phyloP scores from a whole-genome alignment of 192 early-diverging fungal genomes.

The Piromyces sp. region DNA sequence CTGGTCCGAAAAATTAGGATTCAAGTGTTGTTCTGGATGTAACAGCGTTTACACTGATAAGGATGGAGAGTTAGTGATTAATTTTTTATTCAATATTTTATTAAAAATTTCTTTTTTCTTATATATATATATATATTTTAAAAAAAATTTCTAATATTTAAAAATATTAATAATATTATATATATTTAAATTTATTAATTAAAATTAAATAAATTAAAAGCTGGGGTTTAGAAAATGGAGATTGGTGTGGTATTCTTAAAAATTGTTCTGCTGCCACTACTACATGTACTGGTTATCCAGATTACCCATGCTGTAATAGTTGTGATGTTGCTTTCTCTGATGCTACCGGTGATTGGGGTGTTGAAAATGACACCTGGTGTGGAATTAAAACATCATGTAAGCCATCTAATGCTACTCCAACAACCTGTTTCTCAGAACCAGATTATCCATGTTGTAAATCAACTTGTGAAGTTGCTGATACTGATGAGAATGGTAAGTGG shows the following conservation, averaged over 20 bases:
- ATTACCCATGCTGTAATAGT: not conserved
- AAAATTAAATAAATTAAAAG: too few species aligned
- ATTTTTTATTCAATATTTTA: too few species aligned
- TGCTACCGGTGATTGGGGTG: not conserved
- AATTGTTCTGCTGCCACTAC: not conserved
- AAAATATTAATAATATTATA: too few species aligned
- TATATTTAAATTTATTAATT: too few species aligned
- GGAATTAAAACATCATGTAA: not conserved
- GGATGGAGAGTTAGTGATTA: not conserved
- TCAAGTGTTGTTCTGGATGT: not conserved
- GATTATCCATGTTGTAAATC: not conserved
- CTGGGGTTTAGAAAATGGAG: not conserved
- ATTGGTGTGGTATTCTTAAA: not conserved
- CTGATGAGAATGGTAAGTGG: not conserved
- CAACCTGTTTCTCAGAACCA: not conserved
- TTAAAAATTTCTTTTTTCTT: too few species aligned
- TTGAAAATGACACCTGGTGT: not conserved
- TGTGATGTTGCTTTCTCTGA: not conserved
- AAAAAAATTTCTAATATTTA: too few species aligned
- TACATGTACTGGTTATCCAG: not conserved
- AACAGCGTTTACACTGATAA: not conserved
- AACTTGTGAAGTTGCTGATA: not conserved
- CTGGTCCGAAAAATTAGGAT: not conserved
- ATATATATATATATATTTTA: too few species aligned
- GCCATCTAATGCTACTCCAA: not conserved